phyloP scores from a whole-genome alignment of 768 basidiomycete genomes.

The Sporobolomyces roseus region DNA sequence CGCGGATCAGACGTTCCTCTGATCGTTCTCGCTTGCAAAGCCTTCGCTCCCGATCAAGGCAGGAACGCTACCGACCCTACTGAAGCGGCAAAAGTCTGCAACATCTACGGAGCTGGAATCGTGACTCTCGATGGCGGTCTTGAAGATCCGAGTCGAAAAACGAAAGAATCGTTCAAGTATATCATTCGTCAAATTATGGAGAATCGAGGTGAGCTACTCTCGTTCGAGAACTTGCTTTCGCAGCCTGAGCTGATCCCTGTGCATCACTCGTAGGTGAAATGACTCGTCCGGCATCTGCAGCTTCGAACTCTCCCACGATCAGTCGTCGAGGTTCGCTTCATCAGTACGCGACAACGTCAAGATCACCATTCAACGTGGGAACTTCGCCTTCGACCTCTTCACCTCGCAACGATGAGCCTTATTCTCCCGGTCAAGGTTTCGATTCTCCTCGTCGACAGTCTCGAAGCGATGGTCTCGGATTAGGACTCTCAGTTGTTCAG shows the following conservation, averaged over 20 bases:
- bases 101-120: conserved; percentile 43
- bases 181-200: conserved; percentile 65
- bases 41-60: conserved; percentile 48
- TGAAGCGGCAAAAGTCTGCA: conserved; percentile 36
- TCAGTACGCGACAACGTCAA: conserved; percentile 17
- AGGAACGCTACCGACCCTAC: conserved; percentile 44
- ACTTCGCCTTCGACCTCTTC: neutral
- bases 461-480: conserved; percentile 1
- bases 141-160: conserved; percentile 64
- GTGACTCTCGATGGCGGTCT: conserved; percentile 48
- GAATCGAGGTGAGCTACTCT: too few relatives aligned
- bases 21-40: conserved; percentile 82
- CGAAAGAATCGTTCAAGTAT: conserved; percentile 69
- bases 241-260: too few relatives aligned
- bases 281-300: neutral
- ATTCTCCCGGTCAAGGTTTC: neutral
- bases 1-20: conserved; percentile 56
- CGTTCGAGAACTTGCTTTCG: conserved; percentile 9
- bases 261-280: neutral
- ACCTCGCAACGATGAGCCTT: neutral
- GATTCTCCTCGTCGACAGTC: neutral
- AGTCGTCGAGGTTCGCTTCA: conserved; percentile 12
- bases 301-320: conserved; percentile 3
- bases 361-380: conserved; percentile 3
- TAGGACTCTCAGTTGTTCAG: conserved; percentile 25